Conservation (phyloP, 2,329 filamentous ascomycete genomes). For the Acephala macrosclerotiorum region DNA sequence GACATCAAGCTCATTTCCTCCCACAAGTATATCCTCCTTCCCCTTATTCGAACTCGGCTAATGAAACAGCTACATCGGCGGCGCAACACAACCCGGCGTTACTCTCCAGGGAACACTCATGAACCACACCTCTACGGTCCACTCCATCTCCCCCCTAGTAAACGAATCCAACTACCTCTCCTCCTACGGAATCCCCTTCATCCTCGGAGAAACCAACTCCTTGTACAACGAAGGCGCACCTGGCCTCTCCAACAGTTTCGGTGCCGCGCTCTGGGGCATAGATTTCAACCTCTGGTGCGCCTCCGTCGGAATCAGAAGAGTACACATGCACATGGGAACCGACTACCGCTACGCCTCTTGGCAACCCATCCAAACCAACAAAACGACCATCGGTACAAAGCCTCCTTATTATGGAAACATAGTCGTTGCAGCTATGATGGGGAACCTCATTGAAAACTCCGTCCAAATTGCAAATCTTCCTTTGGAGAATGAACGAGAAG, state of each 20-base stretch:
- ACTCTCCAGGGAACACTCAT: conserved; percentile 68
- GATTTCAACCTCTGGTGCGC: conserved; percentile 69
- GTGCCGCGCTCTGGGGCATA: conserved; percentile 69
- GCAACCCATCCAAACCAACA: conserved; percentile 63
- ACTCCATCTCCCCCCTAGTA: conserved; percentile 53
- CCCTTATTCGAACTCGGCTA: neutral
- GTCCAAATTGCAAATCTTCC: conserved; percentile 58
- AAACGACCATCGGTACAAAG: conserved; percentile 62
- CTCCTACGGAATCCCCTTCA: conserved; percentile 40
- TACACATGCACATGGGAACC: conserved; percentile 71
- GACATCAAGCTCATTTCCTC: conserved; percentile 62
- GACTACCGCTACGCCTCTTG: conserved; percentile 67
- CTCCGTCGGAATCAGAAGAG: conserved; percentile 59
- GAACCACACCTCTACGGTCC: conserved; percentile 64
- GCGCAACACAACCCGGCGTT: conserved; percentile 64
- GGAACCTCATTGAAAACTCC: conserved; percentile 46
- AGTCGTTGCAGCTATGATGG: conserved; percentile 63
- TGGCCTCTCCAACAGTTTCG: conserved; percentile 69
- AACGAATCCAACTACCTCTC: conserved; percentile 44
- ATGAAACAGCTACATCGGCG: conserved; percentile 65
- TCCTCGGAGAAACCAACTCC: conserved; percentile 60
- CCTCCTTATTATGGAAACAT: conserved; percentile 70
- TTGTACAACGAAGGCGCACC: conserved; percentile 68
- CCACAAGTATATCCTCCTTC: conserved; percentile 59
- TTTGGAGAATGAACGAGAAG: conserved; percentile 47